Conservation (phyloP, 306 rosid genomes). For the Dalbergia cochinchinensis region DNA sequence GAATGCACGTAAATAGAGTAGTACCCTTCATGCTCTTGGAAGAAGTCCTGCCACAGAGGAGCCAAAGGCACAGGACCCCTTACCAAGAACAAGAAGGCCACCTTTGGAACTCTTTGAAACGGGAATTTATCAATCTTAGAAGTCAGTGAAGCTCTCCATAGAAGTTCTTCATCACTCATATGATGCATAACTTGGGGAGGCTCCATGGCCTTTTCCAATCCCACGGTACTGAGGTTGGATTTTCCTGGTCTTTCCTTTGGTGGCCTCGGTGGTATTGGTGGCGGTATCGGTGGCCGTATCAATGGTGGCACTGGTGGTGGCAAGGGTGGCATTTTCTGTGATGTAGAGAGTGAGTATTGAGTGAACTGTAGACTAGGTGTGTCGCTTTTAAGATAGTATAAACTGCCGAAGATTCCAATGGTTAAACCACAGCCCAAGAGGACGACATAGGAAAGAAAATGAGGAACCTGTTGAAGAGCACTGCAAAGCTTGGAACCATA, state of each 20-base stretch:
- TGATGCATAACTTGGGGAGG: conserved; percentile 64
- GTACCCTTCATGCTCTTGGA: conserved; percentile 73
- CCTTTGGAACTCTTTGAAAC: conserved; percentile 67
- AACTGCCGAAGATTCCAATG: conserved; percentile 60
- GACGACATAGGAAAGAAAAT: conserved; percentile 52
- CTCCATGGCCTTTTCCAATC: conserved; percentile 59
- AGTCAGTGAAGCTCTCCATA: conserved; percentile 87
- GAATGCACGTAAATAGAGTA: conserved; percentile 88
- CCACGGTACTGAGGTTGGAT: conserved; percentile 43
- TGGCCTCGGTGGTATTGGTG: background rate
- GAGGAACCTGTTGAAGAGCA: conserved; percentile 44
- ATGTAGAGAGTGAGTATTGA: conserved; percentile 52
- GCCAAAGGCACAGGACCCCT: conserved; percentile 77
- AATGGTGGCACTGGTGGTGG: background rate
- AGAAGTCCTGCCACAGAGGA: conserved; percentile 87
- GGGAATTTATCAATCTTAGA: conserved; percentile 64
- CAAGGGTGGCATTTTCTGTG: conserved; percentile 23
- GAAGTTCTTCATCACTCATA: conserved; percentile 74
- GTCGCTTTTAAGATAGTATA: conserved; percentile 46
- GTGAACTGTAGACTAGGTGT: conserved; percentile 52
- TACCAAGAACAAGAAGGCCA: conserved; percentile 88
- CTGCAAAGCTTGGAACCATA: conserved; percentile 47
- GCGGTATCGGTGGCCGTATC: background rate
- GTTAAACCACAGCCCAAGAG: conserved; percentile 67
- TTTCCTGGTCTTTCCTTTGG: background rate